Conservation (phyloP, 176 grass and related monocot genomes). For the Leersia perrieri region DNA sequence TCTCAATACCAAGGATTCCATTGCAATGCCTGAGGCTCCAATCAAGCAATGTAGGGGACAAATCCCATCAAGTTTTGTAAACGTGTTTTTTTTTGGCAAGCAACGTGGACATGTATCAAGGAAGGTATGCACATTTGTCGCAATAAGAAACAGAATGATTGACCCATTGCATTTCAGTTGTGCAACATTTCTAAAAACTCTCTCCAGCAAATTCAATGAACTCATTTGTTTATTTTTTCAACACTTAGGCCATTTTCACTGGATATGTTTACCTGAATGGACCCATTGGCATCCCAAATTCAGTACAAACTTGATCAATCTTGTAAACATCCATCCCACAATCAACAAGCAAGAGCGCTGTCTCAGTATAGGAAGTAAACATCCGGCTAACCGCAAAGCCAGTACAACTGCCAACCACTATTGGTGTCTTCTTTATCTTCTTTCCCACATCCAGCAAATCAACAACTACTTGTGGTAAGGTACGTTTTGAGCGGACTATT, state of each 20-base stretch:
- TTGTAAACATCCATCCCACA: slow-evolving; percentile 84
- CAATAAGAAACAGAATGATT: background rate
- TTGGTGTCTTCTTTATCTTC: slow-evolving; percentile 90
- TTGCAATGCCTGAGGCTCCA: background rate
- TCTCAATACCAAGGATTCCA: background rate
- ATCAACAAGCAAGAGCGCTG: slow-evolving; percentile 76
- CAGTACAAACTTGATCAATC: slow-evolving; percentile 76
- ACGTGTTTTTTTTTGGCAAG: background rate
- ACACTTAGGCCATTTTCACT: background rate
- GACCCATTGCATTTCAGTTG: background rate
- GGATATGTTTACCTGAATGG: slow-evolving; percentile 69
- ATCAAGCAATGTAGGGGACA: too few relatives aligned
- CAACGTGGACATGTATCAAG: background rate
- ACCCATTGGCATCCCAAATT: slow-evolving; percentile 98
- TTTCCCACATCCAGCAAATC: slow-evolving; percentile 82
- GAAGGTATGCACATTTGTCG: background rate
- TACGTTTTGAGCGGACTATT: slow-evolving; percentile 69
- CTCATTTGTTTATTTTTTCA: background rate
- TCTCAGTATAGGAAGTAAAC: slow-evolving; percentile 85
- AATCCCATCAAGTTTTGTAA: too few relatives aligned
- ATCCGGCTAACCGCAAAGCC: slow-evolving; percentile 92
- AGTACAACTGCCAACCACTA: slow-evolving; percentile 86
- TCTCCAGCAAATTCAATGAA: too few relatives aligned
- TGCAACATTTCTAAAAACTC: background rate
- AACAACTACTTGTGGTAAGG: slow-evolving; percentile 77